These are phyloP conservation scores for Geotrichum aggregatum DNA, from an alignment of 1,139 yeast species.

Conservation along the genomic window DNA sequence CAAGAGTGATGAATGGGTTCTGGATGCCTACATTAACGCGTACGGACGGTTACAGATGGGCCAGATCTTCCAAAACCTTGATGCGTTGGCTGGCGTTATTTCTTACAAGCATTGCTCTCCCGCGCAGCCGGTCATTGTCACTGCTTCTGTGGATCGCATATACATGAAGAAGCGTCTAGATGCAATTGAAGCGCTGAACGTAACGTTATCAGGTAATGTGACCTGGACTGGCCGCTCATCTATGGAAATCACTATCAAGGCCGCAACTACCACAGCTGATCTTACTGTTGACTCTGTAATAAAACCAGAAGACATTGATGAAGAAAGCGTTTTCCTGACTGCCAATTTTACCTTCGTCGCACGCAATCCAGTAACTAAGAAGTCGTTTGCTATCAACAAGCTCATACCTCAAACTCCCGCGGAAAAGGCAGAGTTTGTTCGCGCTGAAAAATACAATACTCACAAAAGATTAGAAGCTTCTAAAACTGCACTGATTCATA, in stretches of 20 bases:
- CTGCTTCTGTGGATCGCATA: conserved; percentile 90
- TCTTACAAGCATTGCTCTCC: conserved; percentile 85
- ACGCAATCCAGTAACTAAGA: conserved; percentile 83
- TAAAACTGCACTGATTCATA: conserved; percentile 51
- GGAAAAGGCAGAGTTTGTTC: conserved; percentile 78
- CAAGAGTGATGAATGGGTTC: conserved; percentile 73
- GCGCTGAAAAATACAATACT: conserved; percentile 87
- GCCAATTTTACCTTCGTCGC: conserved; percentile 96
- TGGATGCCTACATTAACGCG: conserved; percentile 85
- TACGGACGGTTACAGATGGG: conserved; percentile 87
- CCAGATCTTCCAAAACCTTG: conserved; percentile 85
- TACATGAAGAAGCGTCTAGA: conserved; percentile 83
- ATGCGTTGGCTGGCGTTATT: conserved; percentile 82
- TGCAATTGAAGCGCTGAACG: conserved; percentile 68
- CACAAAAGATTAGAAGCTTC: conserved; percentile 75
- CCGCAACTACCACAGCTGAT: conserved; percentile 62
- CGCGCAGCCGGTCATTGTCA: conserved; percentile 87
- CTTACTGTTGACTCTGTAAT: conserved; percentile 35
- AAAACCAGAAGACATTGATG: conserved; percentile 42
- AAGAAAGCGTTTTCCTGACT: conserved; percentile 60
- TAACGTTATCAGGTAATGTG: conserved; percentile 79
- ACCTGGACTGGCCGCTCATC: conserved; percentile 94
- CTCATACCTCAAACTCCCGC: conserved; percentile 66
- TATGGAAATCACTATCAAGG: conserved; percentile 90
- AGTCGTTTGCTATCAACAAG: conserved; percentile 78